Percentiles rank a stretch among this genome's conserved stretches.
Conservation (phyloP, 768 basidiomycete species). For the Harrya chromipes region DNA sequence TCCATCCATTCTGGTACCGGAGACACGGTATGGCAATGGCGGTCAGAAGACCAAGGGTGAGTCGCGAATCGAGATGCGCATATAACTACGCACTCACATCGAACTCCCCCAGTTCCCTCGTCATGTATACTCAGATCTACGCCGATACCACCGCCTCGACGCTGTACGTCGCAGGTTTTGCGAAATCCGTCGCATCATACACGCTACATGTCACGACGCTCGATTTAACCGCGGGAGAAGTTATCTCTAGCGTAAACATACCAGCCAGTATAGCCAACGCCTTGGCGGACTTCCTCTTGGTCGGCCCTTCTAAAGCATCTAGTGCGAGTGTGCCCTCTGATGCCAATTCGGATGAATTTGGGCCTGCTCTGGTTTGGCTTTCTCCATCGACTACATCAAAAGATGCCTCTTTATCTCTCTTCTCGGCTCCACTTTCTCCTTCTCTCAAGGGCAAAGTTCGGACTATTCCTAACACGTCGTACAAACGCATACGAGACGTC, state of each 20-base stretch:
- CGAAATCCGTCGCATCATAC: slow-evolving; percentile 44
- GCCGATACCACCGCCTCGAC: slow-evolving; percentile 47
- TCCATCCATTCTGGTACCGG: slow-evolving; percentile 52
- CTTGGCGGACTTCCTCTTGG: slow-evolving; percentile 35
- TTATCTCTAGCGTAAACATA: slow-evolving; percentile 48
- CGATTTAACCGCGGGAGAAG: slow-evolving; percentile 48
- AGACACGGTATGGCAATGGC: slow-evolving; percentile 66
- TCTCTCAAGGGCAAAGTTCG: slow-evolving; percentile 47
- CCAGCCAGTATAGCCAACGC: slow-evolving; percentile 46
- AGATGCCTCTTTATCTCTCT: slow-evolving; percentile 14
- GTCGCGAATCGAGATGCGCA: slow-evolving; percentile 42
- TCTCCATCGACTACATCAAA: slow-evolving; percentile 14
- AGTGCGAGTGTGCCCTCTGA: background rate
- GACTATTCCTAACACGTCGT: slow-evolving; percentile 42
- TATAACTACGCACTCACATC: background rate
- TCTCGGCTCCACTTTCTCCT: slow-evolving; percentile 46
- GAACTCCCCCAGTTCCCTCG: slow-evolving; percentile 47
- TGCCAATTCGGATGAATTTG: background rate
- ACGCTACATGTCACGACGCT: slow-evolving; percentile 68
- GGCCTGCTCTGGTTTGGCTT: slow-evolving; percentile 36
- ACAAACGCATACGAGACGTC: slow-evolving; percentile 57
- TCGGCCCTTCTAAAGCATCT: slow-evolving; percentile 24
- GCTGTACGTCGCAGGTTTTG: slow-evolving; percentile 54
- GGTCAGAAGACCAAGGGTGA: slow-evolving; percentile 64
- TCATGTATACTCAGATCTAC: slow-evolving; percentile 62